Evolutionary conservation across 352 stramenopile species (phyloP).

Genomic region (Thraustochytrium sp.): DNA sequence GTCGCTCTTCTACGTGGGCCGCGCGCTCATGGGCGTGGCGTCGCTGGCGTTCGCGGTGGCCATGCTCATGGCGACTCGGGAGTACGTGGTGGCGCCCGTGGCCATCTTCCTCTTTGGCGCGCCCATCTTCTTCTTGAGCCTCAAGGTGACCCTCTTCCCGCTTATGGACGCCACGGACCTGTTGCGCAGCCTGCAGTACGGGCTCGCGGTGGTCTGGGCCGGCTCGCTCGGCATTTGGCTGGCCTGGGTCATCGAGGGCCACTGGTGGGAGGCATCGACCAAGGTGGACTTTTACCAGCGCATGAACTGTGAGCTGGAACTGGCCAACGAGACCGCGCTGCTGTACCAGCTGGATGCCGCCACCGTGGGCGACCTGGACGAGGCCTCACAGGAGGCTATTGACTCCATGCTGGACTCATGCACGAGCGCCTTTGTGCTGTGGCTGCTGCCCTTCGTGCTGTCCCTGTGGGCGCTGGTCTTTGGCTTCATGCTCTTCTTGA

Average conservation of each 20-base stretch:
- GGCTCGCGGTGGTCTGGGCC: background rate
- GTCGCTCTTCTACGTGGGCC: background rate
- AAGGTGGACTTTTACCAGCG: background rate
- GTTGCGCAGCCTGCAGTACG: background rate
- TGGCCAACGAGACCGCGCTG: background rate
- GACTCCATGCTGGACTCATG: background rate
- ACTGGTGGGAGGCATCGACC: background rate
- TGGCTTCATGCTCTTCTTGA: conserved; percentile 18
- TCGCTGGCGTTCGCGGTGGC: background rate
- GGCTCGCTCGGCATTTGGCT: background rate
- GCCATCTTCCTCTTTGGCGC: conserved; percentile 35
- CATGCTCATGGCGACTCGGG: background rate
- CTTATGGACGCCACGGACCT: background rate
- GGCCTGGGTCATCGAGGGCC: background rate
- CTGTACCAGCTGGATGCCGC: background rate
- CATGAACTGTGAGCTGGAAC: background rate
- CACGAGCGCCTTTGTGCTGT: conserved; percentile 41
- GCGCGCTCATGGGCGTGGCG: background rate
- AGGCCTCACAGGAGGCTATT: background rate
- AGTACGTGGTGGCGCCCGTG: background rate
- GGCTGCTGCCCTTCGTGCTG: conserved; percentile 38
- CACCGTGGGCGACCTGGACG: background rate
- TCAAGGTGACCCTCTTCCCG: conserved; percentile 1
- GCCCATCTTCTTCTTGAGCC: background rate
- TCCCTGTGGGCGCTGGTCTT: conserved; percentile 35